Evolutionary conservation across 805 yeast species (phyloP), one percentile per base, ranked within the genome.

Genomic region (Candida ipomoeae): DNA sequence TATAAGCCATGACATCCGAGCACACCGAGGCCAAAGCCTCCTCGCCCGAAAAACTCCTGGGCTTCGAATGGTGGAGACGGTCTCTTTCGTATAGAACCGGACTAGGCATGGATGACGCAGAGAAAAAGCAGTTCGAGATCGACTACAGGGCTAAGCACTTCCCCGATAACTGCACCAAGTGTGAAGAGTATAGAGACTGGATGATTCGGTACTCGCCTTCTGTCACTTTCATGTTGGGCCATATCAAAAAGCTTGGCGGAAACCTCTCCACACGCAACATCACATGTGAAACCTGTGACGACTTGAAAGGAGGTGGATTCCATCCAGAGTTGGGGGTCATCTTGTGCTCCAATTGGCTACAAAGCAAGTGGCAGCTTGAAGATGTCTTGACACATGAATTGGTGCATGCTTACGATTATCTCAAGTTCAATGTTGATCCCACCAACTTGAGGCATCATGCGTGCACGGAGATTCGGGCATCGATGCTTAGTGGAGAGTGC

Each of bases 381-480:
- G 98, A 94, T 62, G 88, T 96, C 0, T 69, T 94, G 55, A 79
- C 97, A 1, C 99, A 94, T 64, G 99, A 94, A 64, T 74, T 94
- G 65, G 83, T 94, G 33, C 99, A 94, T 67, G 94, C 90, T 54
- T 94, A 89, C 67, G 99, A 94, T 68, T 84, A 90, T 62, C 73
- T 88, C 56, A 85, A 89, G 66, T 94, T 94, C 74, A 74, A 89
- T 48, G 90, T 94, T 2, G 89, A 94, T 66, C 87, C 96, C 86
- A 62, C 77, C 49, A 82, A 92, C 66, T 71, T 94, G 62, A 81
- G 82, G 61, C 99, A 94, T 63, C 98, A 92, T 64, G 99, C 99
- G 0, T 94, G 99, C 66, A 85, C 97, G 0, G 99, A 94, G 67
- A 89, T 94, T 46, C 77, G 99, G 52, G 99, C 99, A 0, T 85